Percentiles rank a stretch among this genome's conserved stretches.
phyloP scores from a whole-genome alignment of 495 filamentous ascomycete genomes.

The Hypoxylon perforatum region DNA sequence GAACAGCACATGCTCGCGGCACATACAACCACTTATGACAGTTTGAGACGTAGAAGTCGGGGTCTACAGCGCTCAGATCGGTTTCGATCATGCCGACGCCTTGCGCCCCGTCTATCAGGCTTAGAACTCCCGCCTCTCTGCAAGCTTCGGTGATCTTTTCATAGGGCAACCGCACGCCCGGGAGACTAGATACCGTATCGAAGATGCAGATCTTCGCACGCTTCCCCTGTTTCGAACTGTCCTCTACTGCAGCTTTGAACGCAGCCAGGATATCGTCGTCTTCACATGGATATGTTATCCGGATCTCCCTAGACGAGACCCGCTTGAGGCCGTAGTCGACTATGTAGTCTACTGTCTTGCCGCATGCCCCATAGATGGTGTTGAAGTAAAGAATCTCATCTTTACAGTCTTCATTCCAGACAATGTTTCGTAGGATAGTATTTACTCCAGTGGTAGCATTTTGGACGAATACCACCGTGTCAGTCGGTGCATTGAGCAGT shows the following conservation, averaged over 20 bases:
- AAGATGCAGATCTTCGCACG: slow-evolving; percentile 71
- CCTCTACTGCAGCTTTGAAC: slow-evolving; percentile 59
- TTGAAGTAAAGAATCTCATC: slow-evolving; percentile 76
- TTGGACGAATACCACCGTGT: slow-evolving; percentile 78
- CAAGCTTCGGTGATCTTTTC: slow-evolving; percentile 70
- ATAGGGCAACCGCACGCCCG: slow-evolving; percentile 79
- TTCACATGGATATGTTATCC: slow-evolving; percentile 62
- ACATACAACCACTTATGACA: slow-evolving; percentile 87
- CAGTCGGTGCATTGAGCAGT: slow-evolving; percentile 68
- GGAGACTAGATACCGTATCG: slow-evolving; percentile 77
- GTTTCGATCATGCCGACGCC: slow-evolving; percentile 77
- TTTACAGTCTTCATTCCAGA: slow-evolving; percentile 58
- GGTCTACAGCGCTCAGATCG: slow-evolving; percentile 67
- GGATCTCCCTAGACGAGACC: slow-evolving; percentile 52
- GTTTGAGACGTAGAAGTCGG: slow-evolving; percentile 83
- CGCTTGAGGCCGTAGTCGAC: slow-evolving; percentile 62
- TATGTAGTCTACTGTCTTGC: slow-evolving; percentile 74
- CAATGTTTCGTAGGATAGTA: slow-evolving; percentile 75
- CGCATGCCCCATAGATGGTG: slow-evolving; percentile 81
- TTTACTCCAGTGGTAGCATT: slow-evolving; percentile 83
- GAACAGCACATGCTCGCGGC: slow-evolving; percentile 77
- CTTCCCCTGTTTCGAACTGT: slow-evolving; percentile 54
- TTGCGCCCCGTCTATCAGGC: slow-evolving; percentile 77
- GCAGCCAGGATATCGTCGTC: slow-evolving; percentile 64
- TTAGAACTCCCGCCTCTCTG: slow-evolving; percentile 65